These are phyloP conservation scores for Moesziomyces globuligerus DNA, from an alignment of 1,284 basidiomycete species.

Conservation along the genomic window DNA sequence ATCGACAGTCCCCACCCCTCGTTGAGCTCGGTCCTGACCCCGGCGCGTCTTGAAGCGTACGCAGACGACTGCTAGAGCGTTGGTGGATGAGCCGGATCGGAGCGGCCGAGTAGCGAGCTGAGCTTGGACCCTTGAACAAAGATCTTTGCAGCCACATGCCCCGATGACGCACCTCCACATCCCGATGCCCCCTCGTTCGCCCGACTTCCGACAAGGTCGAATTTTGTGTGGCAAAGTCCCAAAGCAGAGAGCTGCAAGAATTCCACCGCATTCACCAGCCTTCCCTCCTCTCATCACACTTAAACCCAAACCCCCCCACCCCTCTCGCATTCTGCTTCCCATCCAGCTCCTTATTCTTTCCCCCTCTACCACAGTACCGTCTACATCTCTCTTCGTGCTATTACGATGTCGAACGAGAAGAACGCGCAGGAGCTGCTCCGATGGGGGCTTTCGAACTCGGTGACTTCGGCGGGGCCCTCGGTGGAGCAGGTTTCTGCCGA, in stretches of 20 bases:
- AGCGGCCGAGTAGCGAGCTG: too few relatives aligned
- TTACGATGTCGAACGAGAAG: conserved; percentile 54
- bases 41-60: too few relatives aligned
- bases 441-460: conserved; percentile 56
- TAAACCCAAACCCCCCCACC: neutral
- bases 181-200: conserved; percentile 6
- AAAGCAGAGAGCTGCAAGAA: conserved; percentile 7
- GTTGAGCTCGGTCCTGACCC: too few relatives aligned
- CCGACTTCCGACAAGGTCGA: conserved; percentile 11
- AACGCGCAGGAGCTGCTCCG: conserved; percentile 63
- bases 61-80: too few relatives aligned
- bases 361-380: neutral
- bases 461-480: conserved; percentile 22
- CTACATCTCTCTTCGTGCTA: too few relatives aligned
- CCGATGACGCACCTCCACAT: conserved; percentile 31
- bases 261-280: conserved; percentile 24
- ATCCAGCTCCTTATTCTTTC: neutral
- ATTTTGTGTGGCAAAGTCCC: conserved; percentile 8
- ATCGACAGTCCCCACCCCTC: neutral
- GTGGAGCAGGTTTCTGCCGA: conserved; percentile 56
- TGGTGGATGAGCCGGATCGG: too few relatives aligned
- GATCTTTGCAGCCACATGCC: neutral
- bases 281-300: conserved; percentile 7
- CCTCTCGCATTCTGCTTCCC: neutral
- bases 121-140: conserved; percentile 26